phyloP scores from a whole-genome alignment of 495 filamentous ascomycete genomes.

The Letharia columbiana region DNA sequence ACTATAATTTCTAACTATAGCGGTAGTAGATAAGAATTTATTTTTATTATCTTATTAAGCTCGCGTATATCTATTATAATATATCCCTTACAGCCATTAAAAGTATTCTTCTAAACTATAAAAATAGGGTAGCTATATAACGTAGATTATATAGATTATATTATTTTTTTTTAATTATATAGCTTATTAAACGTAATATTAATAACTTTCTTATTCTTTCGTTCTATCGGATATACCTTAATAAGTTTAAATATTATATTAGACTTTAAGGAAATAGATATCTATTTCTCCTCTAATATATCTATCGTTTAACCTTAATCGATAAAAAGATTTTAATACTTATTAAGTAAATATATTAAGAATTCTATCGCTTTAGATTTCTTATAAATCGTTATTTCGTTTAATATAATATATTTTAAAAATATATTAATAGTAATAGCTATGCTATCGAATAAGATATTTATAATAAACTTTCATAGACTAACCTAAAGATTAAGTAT shows the following conservation, averaged over 20 bases:
- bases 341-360: constrained; percentile 5
- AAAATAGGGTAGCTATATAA: constrained; percentile 17
- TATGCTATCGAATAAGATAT: not conserved
- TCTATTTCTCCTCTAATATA: not conserved
- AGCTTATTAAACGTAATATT: constrained; percentile 19
- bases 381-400: not conserved
- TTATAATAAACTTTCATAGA: not conserved
- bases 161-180: constrained; percentile 16
- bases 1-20: constrained; percentile 6
- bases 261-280: constrained; percentile 5
- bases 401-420: not conserved
- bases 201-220: constrained; percentile 14
- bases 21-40: constrained; percentile 6
- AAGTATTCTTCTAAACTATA: constrained; percentile 16
- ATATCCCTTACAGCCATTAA: not conserved
- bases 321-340: constrained; percentile 1
- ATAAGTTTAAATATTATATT: not conserved
- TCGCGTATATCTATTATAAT: constrained; percentile 9
- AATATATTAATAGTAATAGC: not conserved
- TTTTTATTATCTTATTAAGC: constrained; percentile 13
- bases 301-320: not conserved
- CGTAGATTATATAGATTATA: not conserved
- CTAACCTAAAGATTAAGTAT: not conserved
- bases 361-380: not conserved
- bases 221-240: constrained; percentile 1